Evolutionary conservation across 2,329 filamentous ascomycete species (phyloP), one percentile per base, ranked within the genome.

Genomic region (Dothidotthia symphoricarpi): DNA sequence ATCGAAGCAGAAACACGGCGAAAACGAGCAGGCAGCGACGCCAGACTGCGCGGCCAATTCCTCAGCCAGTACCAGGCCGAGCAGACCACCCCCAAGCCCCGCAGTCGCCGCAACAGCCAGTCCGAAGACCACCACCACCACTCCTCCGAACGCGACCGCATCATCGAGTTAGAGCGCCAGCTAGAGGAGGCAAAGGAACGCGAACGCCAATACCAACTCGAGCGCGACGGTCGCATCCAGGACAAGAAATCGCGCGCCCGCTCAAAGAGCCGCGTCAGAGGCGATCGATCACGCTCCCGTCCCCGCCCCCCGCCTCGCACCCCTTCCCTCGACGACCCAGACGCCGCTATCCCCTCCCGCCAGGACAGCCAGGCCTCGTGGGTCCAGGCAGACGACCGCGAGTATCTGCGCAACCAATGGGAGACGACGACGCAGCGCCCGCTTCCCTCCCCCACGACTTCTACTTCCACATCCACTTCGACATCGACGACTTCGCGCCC

Each of bases 11-110:
- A 91, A 58, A 78, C 85, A 31, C 75, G 75, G 53, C 75, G 78
- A 41, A 74, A 79, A 39, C 76, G 80, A 44, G 75, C 73, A 16
- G 72, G 71, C 45, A 83, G 79, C 56, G 83, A 89, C 53, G 75
- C 76, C 25, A 80, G 83, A 45, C 73, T 95, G 15, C 84, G 83
- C 43, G 89, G 89, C 2, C 89, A 95, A 60, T 90, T 84, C 54
- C 76, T 95, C 34, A 91, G 86, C 59, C 86, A 95, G 61, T 95
- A 95, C 62, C 85, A 88, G 63, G 81, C 83, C 14, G 83, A 88
- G 51, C 81, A 86, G 60, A 65, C 57, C 7, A 55, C 50, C n/a
- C n/a, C n/a, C 33, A 61, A 59, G 17, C 51, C 65, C 7, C 59
- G 58, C 25, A 68, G 64, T 39, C 63, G 54, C 28, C 63, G 52